These are phyloP conservation scores for Rhypophila decipiens DNA, from an alignment of 495 filamentous ascomycete genomes.

Conservation along the genomic window DNA sequence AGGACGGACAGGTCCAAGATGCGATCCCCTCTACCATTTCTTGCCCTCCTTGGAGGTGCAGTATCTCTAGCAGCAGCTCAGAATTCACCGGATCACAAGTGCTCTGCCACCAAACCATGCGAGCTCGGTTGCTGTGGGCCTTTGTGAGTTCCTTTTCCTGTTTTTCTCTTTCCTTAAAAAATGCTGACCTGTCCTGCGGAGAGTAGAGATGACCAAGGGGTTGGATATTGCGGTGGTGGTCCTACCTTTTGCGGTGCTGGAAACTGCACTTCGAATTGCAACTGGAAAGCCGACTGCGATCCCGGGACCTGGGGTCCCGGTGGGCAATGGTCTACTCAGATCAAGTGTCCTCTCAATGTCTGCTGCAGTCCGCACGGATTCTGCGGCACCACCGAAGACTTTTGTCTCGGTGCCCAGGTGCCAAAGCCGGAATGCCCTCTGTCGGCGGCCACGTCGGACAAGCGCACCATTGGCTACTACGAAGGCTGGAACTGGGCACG, in stretches of 20 bases:
- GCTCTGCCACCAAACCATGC: conserved; percentile 7
- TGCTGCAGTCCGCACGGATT: conserved; percentile 21
- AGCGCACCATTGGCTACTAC: conserved; percentile 10
- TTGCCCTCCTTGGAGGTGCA: background rate
- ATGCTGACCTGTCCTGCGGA: background rate
- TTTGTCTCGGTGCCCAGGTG: conserved; percentile 7
- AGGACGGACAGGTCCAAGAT: too few species aligned
- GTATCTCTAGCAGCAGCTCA: background rate
- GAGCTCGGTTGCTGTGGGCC: conserved; percentile 13
- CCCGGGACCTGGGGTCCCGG: conserved; percentile 14
- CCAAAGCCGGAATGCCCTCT: background rate
- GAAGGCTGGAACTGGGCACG: conserved; percentile 1
- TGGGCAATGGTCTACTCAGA: conserved; percentile 3
- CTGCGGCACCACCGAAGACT: conserved; percentile 19
- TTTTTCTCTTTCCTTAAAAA: background rate
- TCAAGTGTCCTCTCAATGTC: conserved; percentile 15
- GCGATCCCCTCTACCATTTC: too few species aligned
- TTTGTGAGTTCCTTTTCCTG: conserved; percentile 4
- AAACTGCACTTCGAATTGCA: conserved; percentile 10
- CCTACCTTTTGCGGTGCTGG: conserved; percentile 13
- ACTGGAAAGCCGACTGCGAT: conserved; percentile 16
- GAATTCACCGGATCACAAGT: conserved; percentile 5
- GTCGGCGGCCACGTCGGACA: background rate
- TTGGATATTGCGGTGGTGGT: conserved; percentile 10
- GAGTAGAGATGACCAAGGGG: background rate